Evolutionary conservation across 2,329 filamentous ascomycete genomes (phyloP).

Genomic region (Chrysoporthe austroafricana): DNA sequence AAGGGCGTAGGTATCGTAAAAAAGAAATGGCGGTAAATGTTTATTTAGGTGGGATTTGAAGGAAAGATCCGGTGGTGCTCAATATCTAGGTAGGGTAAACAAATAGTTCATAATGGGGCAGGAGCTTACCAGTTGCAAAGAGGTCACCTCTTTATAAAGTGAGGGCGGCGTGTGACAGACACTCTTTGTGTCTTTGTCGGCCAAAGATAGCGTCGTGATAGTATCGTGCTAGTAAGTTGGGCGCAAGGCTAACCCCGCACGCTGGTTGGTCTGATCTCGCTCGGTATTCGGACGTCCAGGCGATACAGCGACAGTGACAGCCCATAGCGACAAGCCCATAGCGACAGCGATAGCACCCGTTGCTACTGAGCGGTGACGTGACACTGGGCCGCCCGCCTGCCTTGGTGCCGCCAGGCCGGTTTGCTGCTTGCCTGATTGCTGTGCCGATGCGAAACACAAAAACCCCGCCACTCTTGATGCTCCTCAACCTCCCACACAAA

Average conservation of each 20-base stretch:
- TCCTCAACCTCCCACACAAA: background rate
- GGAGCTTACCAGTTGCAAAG: too few species aligned
- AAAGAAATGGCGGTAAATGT: too few species aligned
- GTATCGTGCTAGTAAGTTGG: background rate
- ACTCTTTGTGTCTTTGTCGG: too few species aligned
- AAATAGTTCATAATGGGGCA: too few species aligned
- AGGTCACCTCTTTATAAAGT: too few species aligned
- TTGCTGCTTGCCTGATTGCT: conserved; percentile 8
- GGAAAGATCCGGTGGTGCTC: too few species aligned
- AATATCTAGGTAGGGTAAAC: too few species aligned
- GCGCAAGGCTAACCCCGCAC: background rate
- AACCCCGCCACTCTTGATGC: conserved; percentile 36
- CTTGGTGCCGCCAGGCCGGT: background rate
- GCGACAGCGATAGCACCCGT: background rate
- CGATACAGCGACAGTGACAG: background rate
- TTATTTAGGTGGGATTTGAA: too few species aligned
- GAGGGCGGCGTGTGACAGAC: too few species aligned
- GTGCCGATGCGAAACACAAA: conserved; percentile 38
- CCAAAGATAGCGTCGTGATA: too few species aligned
- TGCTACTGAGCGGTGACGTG: background rate
- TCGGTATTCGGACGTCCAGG: too few species aligned
- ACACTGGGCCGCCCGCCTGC: background rate
- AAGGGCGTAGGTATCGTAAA: too few species aligned
- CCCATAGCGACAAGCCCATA: background rate
- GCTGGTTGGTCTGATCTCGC: background rate